phyloP scores from a whole-genome alignment of 1,139 yeast species.

The Yamadazyma epiphylla region DNA sequence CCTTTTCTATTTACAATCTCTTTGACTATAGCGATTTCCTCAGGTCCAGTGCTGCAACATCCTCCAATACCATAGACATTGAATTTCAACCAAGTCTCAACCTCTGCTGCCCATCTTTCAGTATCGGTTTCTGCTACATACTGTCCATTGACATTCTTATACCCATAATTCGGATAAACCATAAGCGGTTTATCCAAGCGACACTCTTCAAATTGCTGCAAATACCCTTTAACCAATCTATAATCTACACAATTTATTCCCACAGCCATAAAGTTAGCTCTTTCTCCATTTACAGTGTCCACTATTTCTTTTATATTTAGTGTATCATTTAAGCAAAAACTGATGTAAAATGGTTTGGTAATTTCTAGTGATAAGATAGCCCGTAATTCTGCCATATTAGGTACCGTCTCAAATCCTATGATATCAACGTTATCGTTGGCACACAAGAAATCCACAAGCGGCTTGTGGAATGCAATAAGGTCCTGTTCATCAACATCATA shows the following conservation, averaged over 20 bases:
- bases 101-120: constrained; percentile 25
- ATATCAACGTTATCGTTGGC: constrained; percentile 40
- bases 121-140: constrained; percentile 10
- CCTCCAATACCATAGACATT: constrained; percentile 49
- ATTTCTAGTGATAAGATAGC: constrained; percentile 18
- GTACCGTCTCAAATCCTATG: constrained; percentile 66
- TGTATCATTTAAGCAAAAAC: constrained; percentile 24
- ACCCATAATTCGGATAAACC: constrained; percentile 41
- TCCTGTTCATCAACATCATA: constrained; percentile 33
- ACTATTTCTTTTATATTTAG: constrained; percentile 17
- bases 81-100: constrained; percentile 27
- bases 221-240: constrained; percentile 15
- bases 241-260: constrained; percentile 42
- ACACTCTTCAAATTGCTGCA: constrained; percentile 7
- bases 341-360: constrained; percentile 26
- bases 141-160: constrained; percentile 16
- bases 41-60: constrained; percentile 54
- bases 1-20: no score
- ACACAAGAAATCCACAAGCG: constrained; percentile 39
- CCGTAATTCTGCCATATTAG: constrained; percentile 48
- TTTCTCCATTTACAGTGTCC: constrained; percentile 1
- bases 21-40: constrained; percentile 24
- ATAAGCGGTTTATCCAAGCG: constrained; percentile 15
- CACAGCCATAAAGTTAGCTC: constrained; percentile 22
- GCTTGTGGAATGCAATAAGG: constrained; percentile 45